Evolutionary conservation across 2,329 filamentous ascomycete species (phyloP), one percentile per base, ranked within the genome.

Genomic region (Claviceps monticola): DNA sequence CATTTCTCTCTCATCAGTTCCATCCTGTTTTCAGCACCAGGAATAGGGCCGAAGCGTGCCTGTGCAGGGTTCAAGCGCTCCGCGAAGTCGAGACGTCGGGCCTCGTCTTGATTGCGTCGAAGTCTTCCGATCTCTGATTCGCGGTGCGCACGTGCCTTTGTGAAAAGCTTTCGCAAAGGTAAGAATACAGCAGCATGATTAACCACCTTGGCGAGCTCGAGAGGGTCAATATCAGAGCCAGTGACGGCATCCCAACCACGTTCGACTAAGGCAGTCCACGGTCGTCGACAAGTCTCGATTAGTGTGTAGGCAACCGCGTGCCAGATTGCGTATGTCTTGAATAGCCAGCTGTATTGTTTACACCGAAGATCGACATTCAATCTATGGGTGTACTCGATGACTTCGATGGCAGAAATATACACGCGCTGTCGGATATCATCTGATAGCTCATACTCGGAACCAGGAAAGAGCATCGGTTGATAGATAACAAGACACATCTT

Each of bases 401-500:
- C 80, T 59, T 90, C 85, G 26, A 90, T 75, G 2, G 84, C 82
- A 0, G 83, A 84, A 23, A 83, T 68, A 62, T 88, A 86, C 1
- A 90, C 71, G 53, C 81, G 81, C 55, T 88, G 78, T 52, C 80
- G 79, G 8, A 79, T 78, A 47, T 82, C 81, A 48, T 78, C 73
- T 0, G 79, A 76, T 7, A 85, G 70, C 26, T 72, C 73, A 8
- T 71, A 66, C n/a, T 73, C 74, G 9, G 74, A 72, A 26, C 80
- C 76, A 37, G 75, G 74, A 49, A 81, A 77, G 36, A 85, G 79
- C 59, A 84, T 75, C 0, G 86, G 85, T 58, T 91, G 82, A 60
- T 91, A 86, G 2, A 88, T 76, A 54, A 89, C 76, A 38, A 93
- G 73, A 69, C 83, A 87, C 71, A 89, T 80, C 66, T 89, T 91